A percentile compares a stretch with the other conserved stretches of the same genome.
Evolutionary conservation across 106 monocot species (phyloP).

Genomic region (Triglochin maritima): DNA sequence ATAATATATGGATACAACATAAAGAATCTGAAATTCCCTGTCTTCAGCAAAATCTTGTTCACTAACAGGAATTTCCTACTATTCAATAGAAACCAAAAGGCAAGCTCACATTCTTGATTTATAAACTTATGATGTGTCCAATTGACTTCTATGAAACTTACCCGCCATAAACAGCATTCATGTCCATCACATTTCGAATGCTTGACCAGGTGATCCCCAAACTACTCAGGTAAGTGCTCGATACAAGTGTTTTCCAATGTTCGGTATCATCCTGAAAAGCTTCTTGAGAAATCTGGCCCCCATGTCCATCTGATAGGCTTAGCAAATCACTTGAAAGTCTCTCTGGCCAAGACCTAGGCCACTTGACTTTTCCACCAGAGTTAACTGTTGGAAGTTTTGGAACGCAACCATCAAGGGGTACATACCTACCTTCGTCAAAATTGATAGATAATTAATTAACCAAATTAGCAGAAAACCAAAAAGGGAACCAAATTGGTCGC

Average conservation of each 20-base stretch:
- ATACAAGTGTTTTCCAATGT: constrained; percentile 58
- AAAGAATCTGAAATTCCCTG: no score
- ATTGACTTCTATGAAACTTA: constrained; percentile 16
- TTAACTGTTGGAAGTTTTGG: constrained; percentile 19
- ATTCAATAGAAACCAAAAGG: no score
- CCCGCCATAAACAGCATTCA: constrained; percentile 94
- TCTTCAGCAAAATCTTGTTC: no score
- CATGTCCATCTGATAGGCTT: constrained; percentile 22
- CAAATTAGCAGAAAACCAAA: constrained; percentile 4
- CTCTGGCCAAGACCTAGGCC: constrained; percentile 68
- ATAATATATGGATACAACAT: no score
- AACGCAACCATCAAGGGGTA: constrained; percentile 69
- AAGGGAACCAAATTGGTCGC: no score
- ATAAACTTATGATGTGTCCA: no score
- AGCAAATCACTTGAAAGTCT: constrained; percentile 39
- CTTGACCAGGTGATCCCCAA: constrained; percentile 64
- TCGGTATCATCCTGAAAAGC: constrained; percentile 34
- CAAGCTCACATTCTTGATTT: no score
- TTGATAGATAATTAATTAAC: constrained; percentile 1
- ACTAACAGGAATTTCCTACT: no score
- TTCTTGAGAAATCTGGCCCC: constrained; percentile 14
- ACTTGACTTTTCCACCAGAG: constrained; percentile 21
- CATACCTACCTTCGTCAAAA: constrained; percentile 39
- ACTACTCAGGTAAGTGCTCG: constrained; percentile 32
- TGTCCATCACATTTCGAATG: constrained; percentile 86